Evolutionary conservation across 2,329 filamentous ascomycete genomes (phyloP).

Genomic region (Fusarium sarcochroum): DNA sequence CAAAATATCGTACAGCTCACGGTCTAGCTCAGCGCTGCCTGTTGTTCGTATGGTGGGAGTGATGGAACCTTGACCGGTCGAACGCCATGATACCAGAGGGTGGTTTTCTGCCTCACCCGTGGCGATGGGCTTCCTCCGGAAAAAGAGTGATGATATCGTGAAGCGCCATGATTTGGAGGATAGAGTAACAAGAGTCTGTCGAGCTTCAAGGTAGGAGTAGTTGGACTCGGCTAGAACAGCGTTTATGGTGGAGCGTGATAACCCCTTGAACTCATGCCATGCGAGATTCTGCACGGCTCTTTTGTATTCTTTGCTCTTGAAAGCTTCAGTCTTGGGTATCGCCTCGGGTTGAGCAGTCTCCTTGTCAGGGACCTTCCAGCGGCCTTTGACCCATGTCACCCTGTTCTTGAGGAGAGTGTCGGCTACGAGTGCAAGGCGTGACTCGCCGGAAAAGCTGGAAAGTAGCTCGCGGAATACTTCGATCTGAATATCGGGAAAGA

Average conservation of each 20-base stretch:
- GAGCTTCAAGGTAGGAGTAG: conserved; percentile 80
- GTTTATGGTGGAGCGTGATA: conserved; percentile 80
- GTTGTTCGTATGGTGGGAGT: conserved; percentile 76
- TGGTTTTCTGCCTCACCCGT: conserved; percentile 70
- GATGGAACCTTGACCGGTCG: conserved; percentile 67
- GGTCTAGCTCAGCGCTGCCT: conserved; percentile 74
- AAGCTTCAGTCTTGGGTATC: conserved; percentile 74
- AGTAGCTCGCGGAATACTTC: conserved; percentile 89
- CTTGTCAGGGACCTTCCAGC: conserved; percentile 67
- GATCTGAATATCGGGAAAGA: conserved; percentile 85
- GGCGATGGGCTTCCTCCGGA: conserved; percentile 71
- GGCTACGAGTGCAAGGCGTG: conserved; percentile 81
- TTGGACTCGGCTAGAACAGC: conserved; percentile 86
- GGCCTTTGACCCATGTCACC: conserved; percentile 77
- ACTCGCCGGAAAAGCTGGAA: conserved; percentile 80
- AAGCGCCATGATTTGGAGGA: conserved; percentile 84
- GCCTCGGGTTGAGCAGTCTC: conserved; percentile 51
- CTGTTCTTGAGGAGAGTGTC: conserved; percentile 82
- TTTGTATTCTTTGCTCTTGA: conserved; percentile 77
- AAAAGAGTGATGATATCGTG: conserved; percentile 78
- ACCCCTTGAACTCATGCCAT: conserved; percentile 81
- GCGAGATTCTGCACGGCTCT: conserved; percentile 77
- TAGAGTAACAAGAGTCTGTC: conserved; percentile 77
- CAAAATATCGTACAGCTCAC: conserved; percentile 71
- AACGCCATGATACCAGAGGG: conserved; percentile 73